Evolutionary conservation across 2,329 filamentous ascomycete genomes (phyloP).

Genomic region (Diaporthe velutina): DNA sequence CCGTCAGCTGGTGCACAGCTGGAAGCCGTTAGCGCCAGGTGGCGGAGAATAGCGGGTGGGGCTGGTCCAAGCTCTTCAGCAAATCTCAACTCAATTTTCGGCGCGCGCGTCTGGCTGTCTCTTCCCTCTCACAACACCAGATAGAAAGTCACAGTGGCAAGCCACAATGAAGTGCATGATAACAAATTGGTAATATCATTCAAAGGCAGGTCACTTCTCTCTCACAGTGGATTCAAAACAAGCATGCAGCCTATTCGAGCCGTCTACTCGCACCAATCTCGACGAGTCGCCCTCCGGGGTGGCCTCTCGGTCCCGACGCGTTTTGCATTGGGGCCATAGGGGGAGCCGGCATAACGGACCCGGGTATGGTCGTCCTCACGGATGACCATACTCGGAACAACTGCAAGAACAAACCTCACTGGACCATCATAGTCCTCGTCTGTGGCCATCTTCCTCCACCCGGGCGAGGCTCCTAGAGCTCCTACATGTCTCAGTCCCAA

Average conservation of each 20-base stretch:
- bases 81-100: conserved; percentile 28
- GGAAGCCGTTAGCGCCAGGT: neutral
- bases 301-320: conserved; percentile 47
- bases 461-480: conserved; percentile 50
- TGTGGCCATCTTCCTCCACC: conserved; percentile 44
- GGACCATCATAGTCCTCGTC: conserved; percentile 53
- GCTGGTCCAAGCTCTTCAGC: neutral
- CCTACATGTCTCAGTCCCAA: conserved; percentile 43
- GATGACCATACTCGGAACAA: conserved; percentile 27
- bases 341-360: conserved; percentile 43
- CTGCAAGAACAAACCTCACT: conserved; percentile 47
- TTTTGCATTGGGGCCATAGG: conserved; percentile 47
- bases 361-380: conserved; percentile 23
- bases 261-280: conserved; percentile 37
- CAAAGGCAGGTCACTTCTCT: conserved; percentile 8
- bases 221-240: neutral
- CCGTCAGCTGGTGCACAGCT: neutral
- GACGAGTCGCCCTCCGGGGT: conserved; percentile 45
- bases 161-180: neutral
- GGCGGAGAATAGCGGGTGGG: neutral
- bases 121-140: neutral
- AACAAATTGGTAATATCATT: neutral
- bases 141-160: neutral
- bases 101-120: neutral
- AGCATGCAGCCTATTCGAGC: conserved; percentile 37